Base-by-base conservation (phyloP, 2,329 filamentous ascomycete genomes). In the Alternaria hordeiaustralica region DNA sequence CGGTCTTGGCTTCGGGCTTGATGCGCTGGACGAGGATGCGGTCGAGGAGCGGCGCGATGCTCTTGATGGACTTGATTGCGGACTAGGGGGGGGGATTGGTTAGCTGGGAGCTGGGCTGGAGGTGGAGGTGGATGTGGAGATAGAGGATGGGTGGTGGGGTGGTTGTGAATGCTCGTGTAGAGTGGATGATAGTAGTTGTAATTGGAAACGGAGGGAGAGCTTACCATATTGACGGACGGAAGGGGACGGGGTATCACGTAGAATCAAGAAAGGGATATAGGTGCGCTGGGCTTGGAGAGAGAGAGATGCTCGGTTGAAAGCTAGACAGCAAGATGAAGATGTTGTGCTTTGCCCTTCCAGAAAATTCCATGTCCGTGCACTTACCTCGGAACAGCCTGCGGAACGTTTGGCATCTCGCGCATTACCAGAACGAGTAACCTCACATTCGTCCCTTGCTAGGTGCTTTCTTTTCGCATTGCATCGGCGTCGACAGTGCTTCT, bases 21-120 rank as follows among this genome's bases (percentile, higher is more conserved):
- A 97, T 85, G 84, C 96, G 93, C 90, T 99, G 96, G 74, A 99
- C 93, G 70, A 99, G 91, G 75, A 99, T 94, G 77, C 96, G 95
- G 89, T 99, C 96, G 84, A 99, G 90, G 74, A 99, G 94, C 68
- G 96, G 96, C 64, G 91, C 92, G 77, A 99, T 94, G 78, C 90
- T 90, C 85, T 95, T 96, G 89, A 99, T 94, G 82, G 92, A 96
- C 83, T 95, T 96, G 86, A 98, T 89, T 71, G 94, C 88, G 74
- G 82, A 78, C 76, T 78, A 61, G 18, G 44, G 1, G 11, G 47
- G 15, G 20, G 30, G 36, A 33, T 33, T 50, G 20, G 8, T 70
- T 47, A 68, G 60, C 53, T 18, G 46, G 33, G 26, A 43, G 55
- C 13, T 58, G 25, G 30, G 20, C 20, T 36, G 57, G 12, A 13